phyloP scores from a whole-genome alignment of 1,284 basidiomycete genomes.

The Puccinia novopanici region DNA sequence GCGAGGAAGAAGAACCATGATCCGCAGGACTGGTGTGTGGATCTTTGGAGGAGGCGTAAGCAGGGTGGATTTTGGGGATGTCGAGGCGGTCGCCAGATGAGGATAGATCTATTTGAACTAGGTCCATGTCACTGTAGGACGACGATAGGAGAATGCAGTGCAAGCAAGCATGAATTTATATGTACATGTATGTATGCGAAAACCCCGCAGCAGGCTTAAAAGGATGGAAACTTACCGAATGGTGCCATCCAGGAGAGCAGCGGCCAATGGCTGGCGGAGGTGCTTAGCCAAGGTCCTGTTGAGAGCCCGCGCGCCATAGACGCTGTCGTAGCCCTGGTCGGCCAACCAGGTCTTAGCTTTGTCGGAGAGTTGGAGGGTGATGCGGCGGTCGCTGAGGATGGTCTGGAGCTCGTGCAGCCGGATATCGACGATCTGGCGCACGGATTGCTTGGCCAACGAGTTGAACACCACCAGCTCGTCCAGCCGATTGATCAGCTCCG shows the following conservation, averaged over 20 bases:
- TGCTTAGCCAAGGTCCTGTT: slow-evolving; percentile 57
- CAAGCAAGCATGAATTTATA: background rate
- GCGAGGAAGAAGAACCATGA: background rate
- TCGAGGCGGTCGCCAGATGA: slow-evolving; percentile 49
- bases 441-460: slow-evolving; percentile 73
- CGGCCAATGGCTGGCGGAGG: slow-evolving; percentile 56
- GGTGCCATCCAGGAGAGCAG: slow-evolving; percentile 53
- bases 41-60: slow-evolving; percentile 7
- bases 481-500: slow-evolving; percentile 70
- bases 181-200: background rate
- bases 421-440: slow-evolving; percentile 75
- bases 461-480: slow-evolving; percentile 70
- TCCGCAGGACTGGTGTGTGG: background rate
- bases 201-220: background rate
- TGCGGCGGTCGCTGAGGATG: slow-evolving; percentile 68
- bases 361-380: slow-evolving; percentile 72
- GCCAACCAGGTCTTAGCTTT: slow-evolving; percentile 74
- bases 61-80: slow-evolving; percentile 51
- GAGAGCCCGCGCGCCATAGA: slow-evolving; percentile 74
- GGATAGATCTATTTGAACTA: slow-evolving; percentile 52
- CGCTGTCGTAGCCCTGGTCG: slow-evolving; percentile 75
- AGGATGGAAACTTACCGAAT: slow-evolving; percentile 44
- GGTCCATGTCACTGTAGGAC: slow-evolving; percentile 50
- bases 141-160: too few species aligned
- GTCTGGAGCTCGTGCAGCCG: slow-evolving; percentile 74